Evolutionary conservation across 192 early-diverging fungal genomes (phyloP).

Genomic region (Backusella luteola): DNA sequence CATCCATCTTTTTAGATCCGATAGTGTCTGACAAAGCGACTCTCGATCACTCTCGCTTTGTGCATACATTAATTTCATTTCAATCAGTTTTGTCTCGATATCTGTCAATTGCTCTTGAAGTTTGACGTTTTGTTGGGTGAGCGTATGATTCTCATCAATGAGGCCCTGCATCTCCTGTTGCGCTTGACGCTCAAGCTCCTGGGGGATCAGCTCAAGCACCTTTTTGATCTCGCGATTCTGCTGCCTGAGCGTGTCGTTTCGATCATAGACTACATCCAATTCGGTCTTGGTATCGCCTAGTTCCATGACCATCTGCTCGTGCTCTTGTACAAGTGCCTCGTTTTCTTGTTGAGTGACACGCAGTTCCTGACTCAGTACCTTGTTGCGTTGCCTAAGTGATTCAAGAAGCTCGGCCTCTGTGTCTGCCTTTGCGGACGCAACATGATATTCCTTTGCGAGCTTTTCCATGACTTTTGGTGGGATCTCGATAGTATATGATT

Average conservation of each 20-base stretch:
- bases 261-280: constrained; percentile 46
- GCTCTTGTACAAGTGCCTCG: constrained; percentile 67
- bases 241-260: constrained; percentile 48
- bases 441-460: constrained; percentile 67
- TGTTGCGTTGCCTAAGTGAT: constrained; percentile 62
- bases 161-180: constrained; percentile 72
- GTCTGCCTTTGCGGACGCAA: constrained; percentile 58
- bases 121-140: constrained; percentile 60
- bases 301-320: constrained; percentile 67
- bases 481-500: constrained; percentile 76
- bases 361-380: constrained; percentile 56
- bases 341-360: constrained; percentile 56
- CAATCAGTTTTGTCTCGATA: constrained; percentile 66
- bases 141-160: constrained; percentile 75
- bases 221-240: constrained; percentile 58
- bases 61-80: constrained; percentile 77
- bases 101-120: constrained; percentile 63
- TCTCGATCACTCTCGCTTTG: constrained; percentile 82
- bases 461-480: constrained; percentile 63
- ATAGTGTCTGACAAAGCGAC: constrained; percentile 59
- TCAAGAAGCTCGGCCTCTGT: constrained; percentile 65
- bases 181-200: constrained; percentile 56
- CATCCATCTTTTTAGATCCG: constrained; percentile 62
- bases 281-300: constrained; percentile 59
- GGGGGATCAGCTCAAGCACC: constrained; percentile 51